Conservation (phyloP, 2,329 filamentous ascomycete species). For the Thermoascus crustaceus region DNA sequence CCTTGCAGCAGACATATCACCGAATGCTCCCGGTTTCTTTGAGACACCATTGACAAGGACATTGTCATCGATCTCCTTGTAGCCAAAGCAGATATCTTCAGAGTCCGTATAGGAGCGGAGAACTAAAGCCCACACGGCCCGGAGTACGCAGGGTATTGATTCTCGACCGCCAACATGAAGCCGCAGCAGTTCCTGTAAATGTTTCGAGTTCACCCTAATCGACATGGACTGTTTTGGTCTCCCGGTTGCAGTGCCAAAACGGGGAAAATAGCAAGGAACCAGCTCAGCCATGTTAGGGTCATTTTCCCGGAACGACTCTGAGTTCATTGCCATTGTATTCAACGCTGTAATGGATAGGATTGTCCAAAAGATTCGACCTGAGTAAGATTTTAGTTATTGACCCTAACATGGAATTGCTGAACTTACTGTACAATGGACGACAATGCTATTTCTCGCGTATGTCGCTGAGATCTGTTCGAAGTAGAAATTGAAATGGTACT, state of each 20-base stretch:
- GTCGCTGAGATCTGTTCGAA: too few species aligned
- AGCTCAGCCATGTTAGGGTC: conserved; percentile 18
- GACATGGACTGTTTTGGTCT: conserved; percentile 28
- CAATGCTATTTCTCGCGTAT: too few species aligned
- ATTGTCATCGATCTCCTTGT: conserved; percentile 22
- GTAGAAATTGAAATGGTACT: too few species aligned
- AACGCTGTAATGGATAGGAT: neutral
- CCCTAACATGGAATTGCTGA: too few species aligned
- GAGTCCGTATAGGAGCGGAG: conserved; percentile 39
- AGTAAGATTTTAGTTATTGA: too few species aligned
- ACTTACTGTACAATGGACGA: too few species aligned
- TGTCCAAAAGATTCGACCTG: too few species aligned
- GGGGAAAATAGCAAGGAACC: conserved; percentile 28
- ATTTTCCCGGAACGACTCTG: neutral
- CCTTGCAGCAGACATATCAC: conserved; percentile 14
- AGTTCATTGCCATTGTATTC: conserved; percentile 1
- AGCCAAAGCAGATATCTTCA: conserved; percentile 42
- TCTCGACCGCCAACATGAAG: conserved; percentile 4
- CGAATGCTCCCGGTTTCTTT: conserved; percentile 10
- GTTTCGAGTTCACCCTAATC: conserved; percentile 23
- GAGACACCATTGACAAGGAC: conserved; percentile 10
- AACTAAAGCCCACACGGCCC: conserved; percentile 40
- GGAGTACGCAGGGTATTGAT: conserved; percentile 18
- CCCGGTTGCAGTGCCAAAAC: conserved; percentile 21
- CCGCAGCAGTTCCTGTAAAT: conserved; percentile 14